phyloP scores from a whole-genome alignment of 2,329 filamentous ascomycete genomes.

The Grosmannia penicillata region DNA sequence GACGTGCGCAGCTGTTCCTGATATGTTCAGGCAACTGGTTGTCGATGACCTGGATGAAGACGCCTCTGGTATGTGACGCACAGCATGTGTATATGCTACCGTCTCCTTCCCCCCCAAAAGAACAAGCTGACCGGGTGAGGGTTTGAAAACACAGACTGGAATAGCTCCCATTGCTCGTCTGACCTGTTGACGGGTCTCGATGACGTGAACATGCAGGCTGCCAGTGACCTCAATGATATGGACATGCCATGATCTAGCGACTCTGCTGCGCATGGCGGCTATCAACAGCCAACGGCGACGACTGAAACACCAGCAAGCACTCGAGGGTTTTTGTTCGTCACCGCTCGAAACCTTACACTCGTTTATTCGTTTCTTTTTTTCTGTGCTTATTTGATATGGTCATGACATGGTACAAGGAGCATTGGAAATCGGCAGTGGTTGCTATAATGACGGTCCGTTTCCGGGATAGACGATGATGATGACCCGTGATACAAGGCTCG shows the following conservation, averaged over 20 bases:
- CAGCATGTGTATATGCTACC: background rate
- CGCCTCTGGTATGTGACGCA: conserved; percentile 36
- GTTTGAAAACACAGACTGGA: conserved; percentile 30
- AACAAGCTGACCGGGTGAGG: conserved; percentile 1
- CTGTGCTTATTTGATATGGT: background rate
- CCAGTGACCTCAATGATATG: conserved; percentile 21
- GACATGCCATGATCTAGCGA: conserved; percentile 10
- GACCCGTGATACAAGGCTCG: too few species aligned
- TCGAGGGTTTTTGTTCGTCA: too few species aligned
- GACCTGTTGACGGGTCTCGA: conserved; percentile 36
- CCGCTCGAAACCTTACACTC: too few species aligned
- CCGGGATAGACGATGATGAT: too few species aligned
- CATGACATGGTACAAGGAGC: too few species aligned
- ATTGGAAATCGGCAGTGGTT: too few species aligned
- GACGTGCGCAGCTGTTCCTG: conserved; percentile 22
- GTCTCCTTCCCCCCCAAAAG: background rate
- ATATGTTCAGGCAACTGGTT: conserved; percentile 36
- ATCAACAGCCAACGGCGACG: background rate
- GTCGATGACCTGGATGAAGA: conserved; percentile 45
- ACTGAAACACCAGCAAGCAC: background rate
- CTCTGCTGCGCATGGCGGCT: too few species aligned
- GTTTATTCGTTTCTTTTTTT: conserved; percentile 1
- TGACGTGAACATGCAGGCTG: conserved; percentile 27
- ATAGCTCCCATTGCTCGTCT: conserved; percentile 37
- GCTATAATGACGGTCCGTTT: too few species aligned